Conservation (phyloP, 2,329 filamentous ascomycete species). For the Penicillium sp. region DNA sequence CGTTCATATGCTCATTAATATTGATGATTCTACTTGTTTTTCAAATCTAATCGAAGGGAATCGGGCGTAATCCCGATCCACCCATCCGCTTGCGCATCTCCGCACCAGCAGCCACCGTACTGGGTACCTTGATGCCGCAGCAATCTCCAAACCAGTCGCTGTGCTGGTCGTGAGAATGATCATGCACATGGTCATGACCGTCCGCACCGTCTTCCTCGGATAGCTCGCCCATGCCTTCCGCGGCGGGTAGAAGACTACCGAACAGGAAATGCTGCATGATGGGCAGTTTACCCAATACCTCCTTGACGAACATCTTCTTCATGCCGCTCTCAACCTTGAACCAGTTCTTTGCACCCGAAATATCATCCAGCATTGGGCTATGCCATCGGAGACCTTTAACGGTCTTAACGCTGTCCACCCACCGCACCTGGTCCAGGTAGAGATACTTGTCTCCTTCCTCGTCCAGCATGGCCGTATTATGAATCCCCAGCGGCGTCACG, state of each 20-base stretch:
- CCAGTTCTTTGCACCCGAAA: slow-evolving; percentile 87
- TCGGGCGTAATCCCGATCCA: slow-evolving; percentile 62
- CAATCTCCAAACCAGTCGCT: slow-evolving; percentile 80
- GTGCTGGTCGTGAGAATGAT: slow-evolving; percentile 66
- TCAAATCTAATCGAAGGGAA: slow-evolving; percentile 45
- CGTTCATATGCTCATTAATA: neutral
- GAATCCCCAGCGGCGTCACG: slow-evolving; percentile 76
- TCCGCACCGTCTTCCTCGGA: slow-evolving; percentile 45
- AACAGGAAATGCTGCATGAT: slow-evolving; percentile 99
- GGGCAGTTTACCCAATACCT: slow-evolving; percentile 88
- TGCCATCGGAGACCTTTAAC: slow-evolving; percentile 95
- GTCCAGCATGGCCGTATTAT: slow-evolving; percentile 82
- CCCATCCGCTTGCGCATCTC: slow-evolving; percentile 76
- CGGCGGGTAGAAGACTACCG: slow-evolving; percentile 77
- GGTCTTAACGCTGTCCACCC: slow-evolving; percentile 95
- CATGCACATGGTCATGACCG: slow-evolving; percentile 57
- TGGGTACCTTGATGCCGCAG: slow-evolving; percentile 96
- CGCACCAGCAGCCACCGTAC: slow-evolving; percentile 83
- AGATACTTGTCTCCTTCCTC: slow-evolving; percentile 81
- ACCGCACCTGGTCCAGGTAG: slow-evolving; percentile 88
- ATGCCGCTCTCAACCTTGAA: slow-evolving; percentile 90
- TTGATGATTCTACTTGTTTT: neutral
- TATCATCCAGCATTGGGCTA: slow-evolving; percentile 97
- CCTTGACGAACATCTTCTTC: slow-evolving; percentile 92
- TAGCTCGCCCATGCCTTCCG: slow-evolving; percentile 67